Evolutionary conservation across 305 asterid genomes (phyloP), one percentile per base, ranked within the genome.

Genomic region (Fraxinus platypoda): DNA sequence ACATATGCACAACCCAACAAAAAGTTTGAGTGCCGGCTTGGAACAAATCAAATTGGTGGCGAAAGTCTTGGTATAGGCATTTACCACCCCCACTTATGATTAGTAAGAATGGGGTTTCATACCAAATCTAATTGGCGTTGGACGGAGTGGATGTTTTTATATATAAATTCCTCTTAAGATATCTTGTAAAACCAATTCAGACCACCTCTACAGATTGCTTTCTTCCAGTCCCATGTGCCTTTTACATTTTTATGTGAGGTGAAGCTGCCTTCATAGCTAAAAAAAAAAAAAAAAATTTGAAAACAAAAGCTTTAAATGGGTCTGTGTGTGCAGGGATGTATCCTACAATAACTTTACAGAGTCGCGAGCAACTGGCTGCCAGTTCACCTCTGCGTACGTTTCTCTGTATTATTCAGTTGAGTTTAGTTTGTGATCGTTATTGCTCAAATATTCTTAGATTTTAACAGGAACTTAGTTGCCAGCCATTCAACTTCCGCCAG

Each of bases 301-400:
- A 8, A 59, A 81, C 15, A 31, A 62, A n/a, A 41, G 72, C 52
- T 41, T 70, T 80, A 49, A 43, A 52, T n/a, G 77, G 54, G 12
- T 21, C 35, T 9, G 74, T 34, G 52, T 77, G 37, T 95, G 92
- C 97, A 96, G 98, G 12, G 99, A 96, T 90, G n/a, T 96, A 79
- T 94, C 99, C 2, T 89, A 94, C 91, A 96, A 96, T 88, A 90
- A 91, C 80, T 94, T 96, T 83, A 92, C 93, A 9, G 76, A 30
- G 41, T 30, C 90, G 80, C 76, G 88, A 57, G 2, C 78, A 80
- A 0, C 17, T 15, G 81, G 85, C 84, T 93, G 99, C 86, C 86
- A 83, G 41, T 46, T 85, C 81, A 6, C 90, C 81, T 77, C 17
- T 37, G 46, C 91, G 99, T 95, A 92, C 89, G 97, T 57, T 33